phyloP scores from a whole-genome alignment of 805 yeast genomes.

The Monosporozyma servazzii region DNA sequence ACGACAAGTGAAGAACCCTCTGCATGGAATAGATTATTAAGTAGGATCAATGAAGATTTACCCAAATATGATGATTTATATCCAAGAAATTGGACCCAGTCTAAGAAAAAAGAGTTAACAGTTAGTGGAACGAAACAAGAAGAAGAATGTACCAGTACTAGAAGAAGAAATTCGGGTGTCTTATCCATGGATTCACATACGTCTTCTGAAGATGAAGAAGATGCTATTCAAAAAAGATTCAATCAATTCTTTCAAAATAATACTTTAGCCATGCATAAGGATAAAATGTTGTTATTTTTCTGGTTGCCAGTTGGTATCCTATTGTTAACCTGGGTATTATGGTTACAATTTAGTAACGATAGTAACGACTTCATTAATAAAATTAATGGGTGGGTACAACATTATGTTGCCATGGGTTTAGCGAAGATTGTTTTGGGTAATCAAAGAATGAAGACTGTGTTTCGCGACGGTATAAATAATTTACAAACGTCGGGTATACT shows the following conservation, averaged over 20 bases:
- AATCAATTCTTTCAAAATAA: conserved; percentile 36
- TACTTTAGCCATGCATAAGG: conserved; percentile 48
- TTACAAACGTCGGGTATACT: conserved; percentile 19
- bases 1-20: conserved; percentile 18
- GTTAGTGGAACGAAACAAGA: neutral
- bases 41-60: conserved; percentile 37
- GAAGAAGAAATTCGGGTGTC: conserved; percentile 2
- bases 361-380: conserved; percentile 24
- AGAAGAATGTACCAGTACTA: neutral
- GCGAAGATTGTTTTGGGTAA: conserved; percentile 47
- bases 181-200: conserved; percentile 16
- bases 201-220: conserved; percentile 28
- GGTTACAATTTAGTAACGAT: conserved; percentile 31
- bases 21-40: conserved; percentile 32
- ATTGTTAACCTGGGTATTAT: conserved; percentile 39
- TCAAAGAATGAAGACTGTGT: conserved; percentile 38
- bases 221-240: conserved; percentile 29
- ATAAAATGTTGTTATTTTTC: conserved; percentile 77
- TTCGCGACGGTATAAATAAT: conserved; percentile 27
- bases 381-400: conserved; percentile 29
- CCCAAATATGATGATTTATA: conserved; percentile 72
- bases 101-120: neutral
- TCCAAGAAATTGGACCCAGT: conserved; percentile 32
- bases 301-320: conserved; percentile 77
- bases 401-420: conserved; percentile 34